These are phyloP conservation scores for Suillus subalutaceus DNA, from an alignment of 768 basidiomycete species.

Conservation along the genomic window DNA sequence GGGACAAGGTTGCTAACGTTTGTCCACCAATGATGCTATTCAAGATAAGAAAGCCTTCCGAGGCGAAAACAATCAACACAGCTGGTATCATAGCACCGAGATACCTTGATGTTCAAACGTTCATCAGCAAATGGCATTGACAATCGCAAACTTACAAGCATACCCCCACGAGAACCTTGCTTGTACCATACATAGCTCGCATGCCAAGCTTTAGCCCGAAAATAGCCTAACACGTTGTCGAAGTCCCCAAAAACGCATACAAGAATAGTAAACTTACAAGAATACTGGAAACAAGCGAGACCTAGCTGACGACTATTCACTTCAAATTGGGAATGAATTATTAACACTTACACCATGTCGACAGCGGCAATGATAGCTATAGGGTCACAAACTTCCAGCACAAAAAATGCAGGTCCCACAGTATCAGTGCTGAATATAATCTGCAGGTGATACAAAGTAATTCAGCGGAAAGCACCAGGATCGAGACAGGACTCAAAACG, in stretches of 20 bases:
- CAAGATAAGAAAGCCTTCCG: no score
- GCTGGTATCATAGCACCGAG: no score
- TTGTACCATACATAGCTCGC: conserved; percentile 55
- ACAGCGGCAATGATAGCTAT: conserved; percentile 43
- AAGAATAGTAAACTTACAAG: conserved; percentile 20
- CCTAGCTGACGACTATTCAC: no score
- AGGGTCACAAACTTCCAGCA: conserved; percentile 47
- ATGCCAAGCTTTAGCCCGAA: conserved; percentile 48
- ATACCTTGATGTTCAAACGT: no score
- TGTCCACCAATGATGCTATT: no score
- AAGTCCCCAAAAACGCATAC: conserved; percentile 38
- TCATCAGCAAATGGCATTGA: no score
- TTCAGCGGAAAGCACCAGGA: not conserved
- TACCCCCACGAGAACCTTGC: conserved; percentile 58
- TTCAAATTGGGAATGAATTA: no score
- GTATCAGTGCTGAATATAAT: conserved; percentile 46
- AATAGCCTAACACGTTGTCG: no score
- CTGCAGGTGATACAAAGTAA: conserved; percentile 23
- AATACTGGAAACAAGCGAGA: no score
- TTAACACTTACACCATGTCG: conserved; percentile 43
- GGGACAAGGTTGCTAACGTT: no score
- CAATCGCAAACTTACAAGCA: conserved; percentile 7
- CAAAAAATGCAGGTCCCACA: conserved; percentile 52
- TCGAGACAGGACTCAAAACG: conserved; percentile 17
- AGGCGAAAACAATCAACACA: no score